Base-by-base conservation (phyloP, 768 basidiomycete species). In the Amanita pseudoporphyria region DNA sequence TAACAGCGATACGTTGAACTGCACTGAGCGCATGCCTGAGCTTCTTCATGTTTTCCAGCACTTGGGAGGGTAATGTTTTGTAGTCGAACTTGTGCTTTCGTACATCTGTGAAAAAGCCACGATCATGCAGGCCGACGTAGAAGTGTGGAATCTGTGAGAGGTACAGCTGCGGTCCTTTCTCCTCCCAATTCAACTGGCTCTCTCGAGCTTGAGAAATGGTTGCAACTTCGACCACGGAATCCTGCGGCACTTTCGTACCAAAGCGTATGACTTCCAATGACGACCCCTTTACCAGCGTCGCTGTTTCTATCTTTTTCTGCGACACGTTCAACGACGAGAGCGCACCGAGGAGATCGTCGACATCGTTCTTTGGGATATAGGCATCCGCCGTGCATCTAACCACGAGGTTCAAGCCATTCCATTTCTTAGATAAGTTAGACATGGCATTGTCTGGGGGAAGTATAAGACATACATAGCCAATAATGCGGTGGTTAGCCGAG, bases 81-180 rank as follows among this genome's bases (percentile, higher is more conserved):
- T 47, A 47, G 16, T 47, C 24, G 16, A 47, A 47, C 16, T 47
- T 21, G 24, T 47, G 33, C 18, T 49, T 49, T 28, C 41, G 37
- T 5, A 49, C 48, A 31, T 58, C 54, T 18, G 58, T 53, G 58
- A 78, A 78, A 3, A 1, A 52, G 2, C 76, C 76, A 1, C 56
- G 47, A 7, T 52, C 48, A 57, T 78, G 76, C 32, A 62, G 60
- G 1, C 67, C 76, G 52, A 76, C 58, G 52, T 66, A 71, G 41
- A 70, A 60, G 55, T 66, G 61, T 9, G 64, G 58, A 3, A 73
- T 79, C 53, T 73, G 70, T 6, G 78, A 76, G 18, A 79, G 63
- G 52, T 65, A 71, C 16, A 78, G 53, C 56, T 79, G 78, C 0
- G 73, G 71, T 54, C 71, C 77, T 7, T 63, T 57, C 3, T 76